Percentiles rank a stretch among this genome's conserved stretches.
These are phyloP conservation scores for Aspergillus caelatus DNA, from an alignment of 2,329 filamentous ascomycete species.

Conservation along the genomic window DNA sequence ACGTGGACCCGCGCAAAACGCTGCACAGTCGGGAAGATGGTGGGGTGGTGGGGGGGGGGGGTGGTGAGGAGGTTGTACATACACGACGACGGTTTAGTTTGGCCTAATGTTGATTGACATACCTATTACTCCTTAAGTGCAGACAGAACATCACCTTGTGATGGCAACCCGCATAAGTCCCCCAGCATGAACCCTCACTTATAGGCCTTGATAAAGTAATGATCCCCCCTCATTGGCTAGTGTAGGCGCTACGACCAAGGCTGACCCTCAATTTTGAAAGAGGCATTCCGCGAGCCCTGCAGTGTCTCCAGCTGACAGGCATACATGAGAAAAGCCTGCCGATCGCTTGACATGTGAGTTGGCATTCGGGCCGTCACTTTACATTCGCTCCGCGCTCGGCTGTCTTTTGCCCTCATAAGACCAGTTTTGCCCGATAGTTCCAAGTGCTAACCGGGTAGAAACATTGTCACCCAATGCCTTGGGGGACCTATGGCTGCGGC, in stretches of 20 bases:
- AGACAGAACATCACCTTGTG: neutral
- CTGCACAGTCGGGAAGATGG: neutral
- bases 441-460: neutral
- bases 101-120: neutral
- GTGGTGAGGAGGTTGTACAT: neutral
- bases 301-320: neutral
- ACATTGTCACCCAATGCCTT: neutral
- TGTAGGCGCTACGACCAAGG: neutral
- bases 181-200: no score
- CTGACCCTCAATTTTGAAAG: neutral
- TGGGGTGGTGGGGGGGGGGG: neutral
- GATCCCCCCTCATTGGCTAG: neutral
- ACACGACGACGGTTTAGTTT: neutral
- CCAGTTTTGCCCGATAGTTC: neutral
- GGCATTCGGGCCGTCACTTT: neutral
- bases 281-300: neutral
- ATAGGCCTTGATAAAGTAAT: no score
- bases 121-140: neutral
- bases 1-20: neutral
- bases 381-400: neutral
- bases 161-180: neutral
- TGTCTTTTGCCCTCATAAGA: neutral
- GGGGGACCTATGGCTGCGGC: neutral
- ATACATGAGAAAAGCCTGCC: neutral
- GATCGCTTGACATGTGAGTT: neutral